phyloP scores from a whole-genome alignment of 352 stramenopile genomes.

The Blastocystis hominis region DNA sequence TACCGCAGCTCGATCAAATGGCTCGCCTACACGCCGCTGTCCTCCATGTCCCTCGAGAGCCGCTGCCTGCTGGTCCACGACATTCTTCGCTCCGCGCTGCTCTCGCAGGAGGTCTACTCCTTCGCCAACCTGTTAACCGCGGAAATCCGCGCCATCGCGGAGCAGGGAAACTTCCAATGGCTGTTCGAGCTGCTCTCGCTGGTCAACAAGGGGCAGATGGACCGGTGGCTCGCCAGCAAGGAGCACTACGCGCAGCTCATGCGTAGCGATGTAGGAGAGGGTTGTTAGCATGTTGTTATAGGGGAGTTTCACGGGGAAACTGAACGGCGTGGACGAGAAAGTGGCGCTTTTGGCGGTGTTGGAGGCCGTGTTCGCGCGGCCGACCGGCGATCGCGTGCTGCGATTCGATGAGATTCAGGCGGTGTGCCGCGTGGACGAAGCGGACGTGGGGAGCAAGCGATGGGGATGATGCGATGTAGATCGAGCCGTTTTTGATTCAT shows the following conservation, averaged over 20 bases:
- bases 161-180: not conserved
- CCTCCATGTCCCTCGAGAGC: constrained; percentile 12
- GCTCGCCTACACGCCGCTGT: constrained; percentile 31
- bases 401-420: not conserved
- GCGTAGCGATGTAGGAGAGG: not conserved
- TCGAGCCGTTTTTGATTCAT: constrained; percentile 44
- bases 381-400: not conserved
- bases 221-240: not conserved
- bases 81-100: not conserved
- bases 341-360: constrained; percentile 23
- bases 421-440: not conserved
- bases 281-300: not conserved
- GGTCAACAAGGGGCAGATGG: constrained; percentile 28
- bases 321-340: constrained; percentile 32
- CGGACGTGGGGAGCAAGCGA: not conserved
- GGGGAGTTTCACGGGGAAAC: not conserved
- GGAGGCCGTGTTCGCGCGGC: not conserved
- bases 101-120: constrained; percentile 36
- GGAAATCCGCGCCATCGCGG: constrained; percentile 3
- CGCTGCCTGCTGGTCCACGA: constrained; percentile 10
- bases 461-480: not conserved
- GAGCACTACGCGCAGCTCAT: constrained; percentile 15
- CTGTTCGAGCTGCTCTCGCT: constrained; percentile 8
- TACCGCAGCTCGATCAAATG: constrained; percentile 34
- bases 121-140: constrained; percentile 2